Conservation (phyloP, 148 eudicot species). For the Silene uniflora region DNA sequence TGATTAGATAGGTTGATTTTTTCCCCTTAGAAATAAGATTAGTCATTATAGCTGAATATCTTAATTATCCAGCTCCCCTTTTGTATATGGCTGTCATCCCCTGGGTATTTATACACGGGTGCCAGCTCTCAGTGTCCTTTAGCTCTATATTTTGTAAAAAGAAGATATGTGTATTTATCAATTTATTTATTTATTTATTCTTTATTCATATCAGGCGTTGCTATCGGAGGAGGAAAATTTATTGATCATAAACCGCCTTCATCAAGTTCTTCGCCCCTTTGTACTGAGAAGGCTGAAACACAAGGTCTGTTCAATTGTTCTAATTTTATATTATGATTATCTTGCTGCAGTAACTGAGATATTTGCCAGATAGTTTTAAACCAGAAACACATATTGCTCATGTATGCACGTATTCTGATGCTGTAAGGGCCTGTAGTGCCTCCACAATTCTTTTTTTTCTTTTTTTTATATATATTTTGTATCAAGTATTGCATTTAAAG, state of each 20-base stretch:
- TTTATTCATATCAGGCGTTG: slow-evolving; percentile 46
- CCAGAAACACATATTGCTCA: too few species aligned
- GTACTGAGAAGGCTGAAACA: slow-evolving; percentile 94
- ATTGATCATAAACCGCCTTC: slow-evolving; percentile 93
- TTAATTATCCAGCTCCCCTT: background rate
- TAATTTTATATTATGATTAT: background rate
- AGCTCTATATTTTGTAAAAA: background rate
- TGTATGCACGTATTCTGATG: background rate
- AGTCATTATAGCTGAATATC: background rate
- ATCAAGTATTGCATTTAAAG: background rate
- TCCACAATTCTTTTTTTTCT: too few species aligned
- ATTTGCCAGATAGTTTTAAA: background rate
- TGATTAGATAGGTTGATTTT: background rate
- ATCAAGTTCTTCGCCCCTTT: slow-evolving; percentile 99
- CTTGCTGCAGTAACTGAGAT: background rate
- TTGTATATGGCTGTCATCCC: background rate
- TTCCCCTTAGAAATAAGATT: background rate
- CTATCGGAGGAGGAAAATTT: slow-evolving; percentile 98
- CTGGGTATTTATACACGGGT: background rate
- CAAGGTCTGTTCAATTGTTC: slow-evolving; percentile 47
- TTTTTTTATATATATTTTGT: background rate
- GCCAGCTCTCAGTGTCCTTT: background rate
- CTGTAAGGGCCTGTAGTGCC: background rate
- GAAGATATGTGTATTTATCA: slow-evolving; percentile 7
- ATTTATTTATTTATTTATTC: background rate